Conservation (phyloP, 139 green algal species). For the Yamagishiella unicocca region DNA sequence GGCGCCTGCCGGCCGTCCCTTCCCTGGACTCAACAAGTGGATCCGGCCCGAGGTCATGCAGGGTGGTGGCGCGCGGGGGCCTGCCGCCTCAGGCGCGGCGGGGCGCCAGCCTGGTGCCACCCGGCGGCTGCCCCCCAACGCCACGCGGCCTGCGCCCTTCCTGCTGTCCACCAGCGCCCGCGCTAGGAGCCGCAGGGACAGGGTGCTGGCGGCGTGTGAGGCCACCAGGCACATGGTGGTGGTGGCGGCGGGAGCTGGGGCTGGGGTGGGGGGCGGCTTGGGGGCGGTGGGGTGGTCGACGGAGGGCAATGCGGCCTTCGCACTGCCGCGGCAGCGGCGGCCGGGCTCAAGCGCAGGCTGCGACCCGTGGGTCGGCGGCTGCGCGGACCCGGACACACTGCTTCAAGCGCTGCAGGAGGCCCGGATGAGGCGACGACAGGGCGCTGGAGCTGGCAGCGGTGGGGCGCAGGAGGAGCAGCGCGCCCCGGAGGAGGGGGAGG, state of each 20-base stretch:
- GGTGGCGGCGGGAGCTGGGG: background rate
- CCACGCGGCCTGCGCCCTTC: constrained; percentile 8
- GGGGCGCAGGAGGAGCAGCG: no score
- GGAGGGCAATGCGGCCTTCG: background rate
- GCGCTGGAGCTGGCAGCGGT: no score
- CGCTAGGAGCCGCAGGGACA: background rate
- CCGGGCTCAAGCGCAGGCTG: no score
- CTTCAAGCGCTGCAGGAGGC: no score
- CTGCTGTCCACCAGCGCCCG: constrained; percentile 18
- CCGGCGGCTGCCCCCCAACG: background rate
- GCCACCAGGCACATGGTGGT: constrained; percentile 23
- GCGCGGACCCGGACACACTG: no score
- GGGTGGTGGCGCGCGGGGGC: background rate
- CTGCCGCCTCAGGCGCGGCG: background rate
- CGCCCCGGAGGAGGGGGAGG: no score
- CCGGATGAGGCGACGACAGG: no score
- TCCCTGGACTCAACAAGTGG: constrained; percentile 45
- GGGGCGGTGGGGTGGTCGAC: no score
- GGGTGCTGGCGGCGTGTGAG: constrained; percentile 11
- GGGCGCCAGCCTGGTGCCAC: background rate
- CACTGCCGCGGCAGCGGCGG: background rate
- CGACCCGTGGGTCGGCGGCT: no score
- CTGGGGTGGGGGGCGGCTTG: background rate
- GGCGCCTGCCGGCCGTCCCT: background rate
- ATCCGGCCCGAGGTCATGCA: constrained; percentile 17